Evolutionary conservation across 192 early-diverging fungal species (phyloP).

Genomic region (Backusella tarrabulga): DNA sequence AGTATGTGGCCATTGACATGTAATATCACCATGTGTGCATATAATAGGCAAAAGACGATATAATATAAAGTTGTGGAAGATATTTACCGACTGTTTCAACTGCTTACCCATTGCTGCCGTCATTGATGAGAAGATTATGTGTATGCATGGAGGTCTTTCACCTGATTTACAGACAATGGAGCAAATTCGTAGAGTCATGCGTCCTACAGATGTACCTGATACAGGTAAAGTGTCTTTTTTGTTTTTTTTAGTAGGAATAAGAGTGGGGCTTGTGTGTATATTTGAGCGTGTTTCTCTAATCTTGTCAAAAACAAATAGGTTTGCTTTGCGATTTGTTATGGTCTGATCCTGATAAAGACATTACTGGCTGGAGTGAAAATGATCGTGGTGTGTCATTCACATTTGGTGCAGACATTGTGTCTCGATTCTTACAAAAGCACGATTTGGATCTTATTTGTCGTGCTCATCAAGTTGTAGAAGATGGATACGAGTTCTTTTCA

Average conservation of each 20-base stretch:
- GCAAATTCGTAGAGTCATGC: conserved; percentile 94
- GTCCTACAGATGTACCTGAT: conserved; percentile 97
- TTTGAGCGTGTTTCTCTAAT: background rate
- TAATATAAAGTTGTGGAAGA: conserved; percentile 99
- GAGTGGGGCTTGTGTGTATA: background rate
- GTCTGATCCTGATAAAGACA: conserved; percentile 97
- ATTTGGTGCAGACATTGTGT: conserved; percentile 96
- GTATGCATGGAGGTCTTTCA: conserved; percentile 97
- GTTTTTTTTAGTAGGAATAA: too few species aligned
- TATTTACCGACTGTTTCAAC: conserved; percentile 98
- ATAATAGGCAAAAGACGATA: conserved; percentile 85
- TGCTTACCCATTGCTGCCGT: conserved; percentile 96
- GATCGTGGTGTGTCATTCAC: conserved; percentile 96
- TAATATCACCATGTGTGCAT: background rate
- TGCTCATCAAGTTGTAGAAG: conserved; percentile 98
- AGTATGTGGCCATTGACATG: too few species aligned
- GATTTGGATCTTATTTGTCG: conserved; percentile 98
- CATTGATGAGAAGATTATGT: conserved; percentile 97
- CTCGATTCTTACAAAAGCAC: conserved; percentile 90
- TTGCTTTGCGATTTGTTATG: conserved; percentile 94
- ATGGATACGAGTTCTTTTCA: conserved; percentile 99
- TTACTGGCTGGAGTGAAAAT: conserved; percentile 94
- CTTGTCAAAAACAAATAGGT: conserved; percentile 40
- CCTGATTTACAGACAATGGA: conserved; percentile 98
- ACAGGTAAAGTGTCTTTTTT: conserved; percentile 58